A percentile compares a stretch with the other conserved stretches of the same genome.
Conservation (phyloP, 768 basidiomycete genomes). For the Phanerochaete carnosa region DNA sequence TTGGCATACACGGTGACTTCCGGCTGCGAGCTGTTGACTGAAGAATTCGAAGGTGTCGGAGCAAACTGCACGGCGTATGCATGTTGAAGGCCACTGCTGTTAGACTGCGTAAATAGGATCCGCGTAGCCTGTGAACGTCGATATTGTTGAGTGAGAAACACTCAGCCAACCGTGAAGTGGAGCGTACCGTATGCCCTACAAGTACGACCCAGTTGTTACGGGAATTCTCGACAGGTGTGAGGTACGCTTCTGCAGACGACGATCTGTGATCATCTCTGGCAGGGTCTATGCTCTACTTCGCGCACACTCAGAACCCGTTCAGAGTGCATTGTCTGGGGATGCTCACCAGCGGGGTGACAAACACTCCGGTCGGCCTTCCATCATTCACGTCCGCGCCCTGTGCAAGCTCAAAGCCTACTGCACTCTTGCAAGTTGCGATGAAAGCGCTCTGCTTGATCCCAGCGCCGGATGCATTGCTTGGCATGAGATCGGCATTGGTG, state of each 20-base stretch:
- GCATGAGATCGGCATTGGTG: neutral
- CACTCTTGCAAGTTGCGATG: neutral
- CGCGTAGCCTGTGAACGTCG: neutral
- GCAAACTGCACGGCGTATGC: neutral
- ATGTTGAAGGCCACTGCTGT: neutral
- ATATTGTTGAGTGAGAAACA: neutral
- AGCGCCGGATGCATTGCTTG: neutral
- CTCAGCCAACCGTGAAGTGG: neutral
- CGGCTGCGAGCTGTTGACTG: neutral
- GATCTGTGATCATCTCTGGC: conserved; percentile 34
- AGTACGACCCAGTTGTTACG: conserved; percentile 51
- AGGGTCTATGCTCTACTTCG: neutral
- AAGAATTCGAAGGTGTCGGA: neutral
- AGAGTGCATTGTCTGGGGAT: neutral
- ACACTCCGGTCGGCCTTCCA: neutral
- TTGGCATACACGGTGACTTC: conserved; percentile 39
- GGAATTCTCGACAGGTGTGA: conserved; percentile 46
- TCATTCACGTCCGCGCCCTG: neutral
- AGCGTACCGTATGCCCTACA: conserved; percentile 11
- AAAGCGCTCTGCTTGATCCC: neutral
- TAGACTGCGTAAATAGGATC: neutral
- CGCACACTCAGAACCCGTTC: too few species aligned
- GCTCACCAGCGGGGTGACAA: neutral
- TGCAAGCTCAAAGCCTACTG: neutral
- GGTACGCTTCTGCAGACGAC: conserved; percentile 52